Evolutionary conservation across 805 yeast species (phyloP), one percentile per base, ranked within the genome.

Genomic region (Metschnikowia aberdeeniae): DNA sequence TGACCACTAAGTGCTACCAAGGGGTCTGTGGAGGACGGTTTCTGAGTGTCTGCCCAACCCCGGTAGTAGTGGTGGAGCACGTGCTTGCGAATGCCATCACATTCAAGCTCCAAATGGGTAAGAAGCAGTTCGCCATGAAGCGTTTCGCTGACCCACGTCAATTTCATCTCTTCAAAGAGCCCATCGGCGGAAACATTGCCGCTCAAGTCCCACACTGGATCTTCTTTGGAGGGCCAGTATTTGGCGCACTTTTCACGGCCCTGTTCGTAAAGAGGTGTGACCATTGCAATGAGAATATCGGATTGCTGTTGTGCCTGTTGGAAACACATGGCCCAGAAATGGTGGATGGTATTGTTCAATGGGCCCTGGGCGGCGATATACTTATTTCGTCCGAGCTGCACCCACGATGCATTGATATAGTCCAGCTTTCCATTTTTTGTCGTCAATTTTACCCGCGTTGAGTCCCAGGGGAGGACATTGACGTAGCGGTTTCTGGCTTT

Each of bases 341-440:
- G 96, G 17, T 80, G 81, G 22, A 83, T 74, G 0, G 98, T 92
- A 32, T 75, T 75, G 2, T 60, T 62, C 47, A 86, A 63, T 2
- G 99, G 99, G 2, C 97, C 99, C 62, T 92, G 97, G 1, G 95
- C 78, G 0, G 96, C 97, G 55, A 90, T 86, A 58, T 82, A 85
- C n/a, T 49, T 38, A 35, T 17, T 34, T 32, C 28, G 39, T 24
- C 37, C 49, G 17, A 68, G 46, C 2, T 44, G 35, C 20, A 70
- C 57, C 42, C 60, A 57, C 22, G 73, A 67, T 9, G 76, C 76
- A 51, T 71, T 71, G 31, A 68, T 67, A 49, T 70, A 71, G 50
- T 70, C 73, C 13, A 49, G 45, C 6, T 40, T 46, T 9, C 38
- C 47, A 12, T 17, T 29, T 2, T 9, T 6, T 1, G 59, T 52